A percentile compares a stretch with the other conserved stretches of the same genome.
These are phyloP conservation scores for Pestalotiopsis fici DNA, from an alignment of 2,329 filamentous ascomycete species.

Conservation along the genomic window DNA sequence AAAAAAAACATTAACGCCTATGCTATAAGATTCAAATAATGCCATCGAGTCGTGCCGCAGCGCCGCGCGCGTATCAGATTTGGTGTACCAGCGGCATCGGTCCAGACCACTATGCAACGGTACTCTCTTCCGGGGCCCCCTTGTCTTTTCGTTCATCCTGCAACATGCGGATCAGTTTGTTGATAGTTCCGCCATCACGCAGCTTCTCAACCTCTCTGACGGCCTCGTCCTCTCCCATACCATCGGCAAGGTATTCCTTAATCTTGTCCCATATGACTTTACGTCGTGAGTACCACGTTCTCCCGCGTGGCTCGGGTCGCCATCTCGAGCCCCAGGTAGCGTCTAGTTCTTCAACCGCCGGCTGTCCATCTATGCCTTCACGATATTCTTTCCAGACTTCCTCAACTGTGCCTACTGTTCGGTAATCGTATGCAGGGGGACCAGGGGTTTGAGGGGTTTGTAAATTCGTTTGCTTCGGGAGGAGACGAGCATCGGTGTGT, in stretches of 20 bases:
- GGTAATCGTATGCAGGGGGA: constrained; percentile 34
- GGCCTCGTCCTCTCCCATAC: constrained; percentile 34
- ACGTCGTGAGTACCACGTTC: constrained; percentile 38
- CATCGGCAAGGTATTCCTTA: constrained; percentile 35
- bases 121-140: constrained; percentile 27
- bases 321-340: constrained; percentile 35
- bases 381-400: constrained; percentile 39
- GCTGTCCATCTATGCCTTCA: constrained; percentile 35
- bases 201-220: constrained; percentile 36
- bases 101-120: constrained; percentile 19
- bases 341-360: constrained; percentile 35
- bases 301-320: constrained; percentile 36
- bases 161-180: constrained; percentile 36
- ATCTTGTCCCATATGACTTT: constrained; percentile 42
- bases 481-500: constrained; percentile 20
- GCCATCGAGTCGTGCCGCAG: neutral
- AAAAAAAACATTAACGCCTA: neutral
- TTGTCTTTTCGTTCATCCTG: constrained; percentile 36
- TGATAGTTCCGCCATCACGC: constrained; percentile 35
- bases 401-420: constrained; percentile 33
- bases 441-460: constrained; percentile 27
- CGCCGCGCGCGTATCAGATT: neutral
- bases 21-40: neutral
- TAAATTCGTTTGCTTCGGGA: constrained; percentile 21
- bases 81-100: neutral